A percentile compares a stretch with the other conserved stretches of the same genome.
Conservation (phyloP, 805 yeast species). For the Teunomyces panamensis region DNA sequence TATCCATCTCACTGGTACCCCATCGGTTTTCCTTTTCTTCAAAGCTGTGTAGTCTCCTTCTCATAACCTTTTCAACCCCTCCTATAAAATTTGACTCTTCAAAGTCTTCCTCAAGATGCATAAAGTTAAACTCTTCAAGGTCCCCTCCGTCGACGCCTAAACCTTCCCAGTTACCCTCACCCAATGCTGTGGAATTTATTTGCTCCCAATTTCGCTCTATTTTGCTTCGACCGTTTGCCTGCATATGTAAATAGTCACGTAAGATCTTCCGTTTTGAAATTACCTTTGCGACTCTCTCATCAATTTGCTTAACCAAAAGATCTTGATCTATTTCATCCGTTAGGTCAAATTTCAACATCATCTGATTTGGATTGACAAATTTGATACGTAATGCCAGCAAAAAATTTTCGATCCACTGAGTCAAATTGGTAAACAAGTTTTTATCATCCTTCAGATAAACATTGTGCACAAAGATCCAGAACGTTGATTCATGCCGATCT, state of each 20-base stretch:
- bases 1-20: constrained; percentile 32
- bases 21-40: constrained; percentile 10
- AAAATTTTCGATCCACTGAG: constrained; percentile 71
- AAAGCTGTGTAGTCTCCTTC: constrained; percentile 11
- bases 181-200: constrained; percentile 33
- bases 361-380: constrained; percentile 37
- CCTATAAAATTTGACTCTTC: constrained; percentile 22
- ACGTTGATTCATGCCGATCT: constrained; percentile 66
- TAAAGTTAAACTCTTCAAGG: constrained; percentile 40
- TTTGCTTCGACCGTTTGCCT: constrained; percentile 18
- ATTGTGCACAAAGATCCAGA: constrained; percentile 75
- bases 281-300: constrained; percentile 35
- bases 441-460: constrained; percentile 76
- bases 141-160: constrained; percentile 43
- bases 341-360: constrained; percentile 44
- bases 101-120: constrained; percentile 20
- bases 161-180: constrained; percentile 20
- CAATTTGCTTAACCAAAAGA: constrained; percentile 37
- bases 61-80: constrained; percentile 30
- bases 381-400: constrained; percentile 63
- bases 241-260: constrained; percentile 28
- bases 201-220: constrained; percentile 44
- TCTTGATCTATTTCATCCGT: constrained; percentile 25
- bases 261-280: constrained; percentile 37
- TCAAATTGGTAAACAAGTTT: constrained; percentile 66